Conservation (phyloP, 2,329 filamentous ascomycete genomes). For the Ascochyta lentis region DNA sequence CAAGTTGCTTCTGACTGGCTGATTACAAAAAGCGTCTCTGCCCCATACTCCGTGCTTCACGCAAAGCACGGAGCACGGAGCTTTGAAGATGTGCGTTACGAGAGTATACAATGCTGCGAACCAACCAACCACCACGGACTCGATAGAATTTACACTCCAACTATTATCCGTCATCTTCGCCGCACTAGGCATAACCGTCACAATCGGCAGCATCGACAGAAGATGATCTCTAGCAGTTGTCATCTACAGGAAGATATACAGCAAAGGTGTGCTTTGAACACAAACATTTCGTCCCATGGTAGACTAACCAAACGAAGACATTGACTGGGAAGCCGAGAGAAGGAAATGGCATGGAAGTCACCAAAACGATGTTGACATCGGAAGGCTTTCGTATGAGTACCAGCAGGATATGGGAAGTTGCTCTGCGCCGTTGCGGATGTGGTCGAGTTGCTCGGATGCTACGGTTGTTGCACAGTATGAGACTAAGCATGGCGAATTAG, state of each 20-base stretch:
- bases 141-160: background rate
- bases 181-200: background rate
- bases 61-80: no score
- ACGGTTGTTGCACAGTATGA: no score
- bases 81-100: no score
- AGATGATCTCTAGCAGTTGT: background rate
- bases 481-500: no score
- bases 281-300: background rate
- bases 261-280: background rate
- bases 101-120: no score
- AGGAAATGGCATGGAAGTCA: background rate
- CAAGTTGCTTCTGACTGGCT: no score
- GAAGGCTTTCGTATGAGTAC: no score
- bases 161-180: background rate
- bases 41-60: no score
- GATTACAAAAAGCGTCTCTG: no score
- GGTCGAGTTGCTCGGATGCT: no score
- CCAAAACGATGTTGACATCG: background rate
- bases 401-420: no score
- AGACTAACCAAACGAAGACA: background rate
- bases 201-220: background rate
- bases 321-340: background rate
- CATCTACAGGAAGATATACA: background rate
- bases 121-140: background rate
- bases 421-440: no score